Conservation (phyloP, 805 yeast genomes). For the Candida golubevii region DNA sequence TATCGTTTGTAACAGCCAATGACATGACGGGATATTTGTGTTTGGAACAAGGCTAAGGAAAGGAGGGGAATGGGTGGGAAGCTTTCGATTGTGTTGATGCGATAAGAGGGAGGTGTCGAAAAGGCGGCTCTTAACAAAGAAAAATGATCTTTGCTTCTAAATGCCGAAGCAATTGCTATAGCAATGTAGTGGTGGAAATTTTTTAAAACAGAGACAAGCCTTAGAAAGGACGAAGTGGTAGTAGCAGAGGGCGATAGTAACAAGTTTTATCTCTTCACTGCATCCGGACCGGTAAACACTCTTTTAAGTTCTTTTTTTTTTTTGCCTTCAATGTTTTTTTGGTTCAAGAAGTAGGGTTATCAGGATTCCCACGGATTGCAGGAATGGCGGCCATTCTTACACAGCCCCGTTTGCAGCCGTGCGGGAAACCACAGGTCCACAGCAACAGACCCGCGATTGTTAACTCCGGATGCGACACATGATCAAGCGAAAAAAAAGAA, state of each 20-base stretch:
- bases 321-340: conserved; percentile 1
- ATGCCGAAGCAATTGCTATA: too few species aligned
- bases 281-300: background rate
- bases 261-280: conserved; percentile 1
- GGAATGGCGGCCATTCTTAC: conserved; percentile 9
- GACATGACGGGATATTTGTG: conserved; percentile 10
- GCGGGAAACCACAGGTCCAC: conserved; percentile 1
- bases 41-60: background rate
- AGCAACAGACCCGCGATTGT: background rate
- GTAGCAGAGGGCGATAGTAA: background rate
- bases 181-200: too few species aligned
- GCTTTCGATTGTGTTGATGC: too few species aligned
- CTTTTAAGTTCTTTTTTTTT: background rate
- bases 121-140: too few species aligned
- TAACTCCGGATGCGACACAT: background rate
- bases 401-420: conserved; percentile 18
- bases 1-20: conserved; percentile 14
- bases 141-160: too few species aligned
- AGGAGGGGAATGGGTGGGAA: background rate
- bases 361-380: conserved; percentile 5
- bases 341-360: conserved; percentile 1
- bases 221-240: too few species aligned
- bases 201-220: too few species aligned
- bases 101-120: too few species aligned
- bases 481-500: background rate